phyloP scores from a whole-genome alignment of 2,329 filamentous ascomycete genomes.

The Neoarthrinium moseri region DNA sequence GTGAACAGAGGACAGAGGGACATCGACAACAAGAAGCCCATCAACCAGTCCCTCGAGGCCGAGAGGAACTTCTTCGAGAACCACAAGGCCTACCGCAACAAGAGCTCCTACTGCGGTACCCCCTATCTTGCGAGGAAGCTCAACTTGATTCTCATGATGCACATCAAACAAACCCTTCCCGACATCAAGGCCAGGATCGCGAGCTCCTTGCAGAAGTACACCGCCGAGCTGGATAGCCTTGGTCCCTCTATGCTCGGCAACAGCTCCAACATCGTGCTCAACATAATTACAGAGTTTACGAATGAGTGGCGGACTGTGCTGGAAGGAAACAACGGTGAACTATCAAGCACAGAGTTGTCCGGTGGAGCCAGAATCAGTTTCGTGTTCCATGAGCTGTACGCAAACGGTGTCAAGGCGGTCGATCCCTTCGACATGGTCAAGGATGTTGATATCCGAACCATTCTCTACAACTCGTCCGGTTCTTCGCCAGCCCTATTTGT shows the following conservation, averaged over 20 bases:
- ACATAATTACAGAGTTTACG: conserved; percentile 98
- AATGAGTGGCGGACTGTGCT: conserved; percentile 96
- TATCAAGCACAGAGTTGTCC: conserved; percentile 91
- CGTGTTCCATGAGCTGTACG: conserved; percentile 97
- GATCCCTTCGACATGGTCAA: conserved; percentile 98
- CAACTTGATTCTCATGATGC: conserved; percentile 99
- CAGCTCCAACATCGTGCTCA: conserved; percentile 92
- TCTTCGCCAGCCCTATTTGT: conserved; percentile 96
- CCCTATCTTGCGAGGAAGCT: conserved; percentile 95
- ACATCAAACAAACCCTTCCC: conserved; percentile 98
- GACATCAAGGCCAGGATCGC: conserved; percentile 97
- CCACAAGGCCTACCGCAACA: conserved; percentile 98
- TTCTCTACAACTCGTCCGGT: conserved; percentile 98
- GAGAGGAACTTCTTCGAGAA: conserved; percentile 98
- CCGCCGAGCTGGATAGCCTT: conserved; percentile 73
- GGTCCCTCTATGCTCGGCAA: conserved; percentile 96
- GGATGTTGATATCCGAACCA: conserved; percentile 94
- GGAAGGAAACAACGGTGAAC: conserved; percentile 93
- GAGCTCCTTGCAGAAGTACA: conserved; percentile 92
- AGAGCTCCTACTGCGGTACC: conserved; percentile 97
- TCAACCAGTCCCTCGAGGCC: conserved; percentile 84
- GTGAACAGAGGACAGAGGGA: conserved; percentile 97
- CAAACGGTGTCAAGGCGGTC: conserved; percentile 94
- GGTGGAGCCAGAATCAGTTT: conserved; percentile 98
- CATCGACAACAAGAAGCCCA: conserved; percentile 97